Conservation (phyloP, 345 rosid species). For the Limnanthes douglasii region DNA sequence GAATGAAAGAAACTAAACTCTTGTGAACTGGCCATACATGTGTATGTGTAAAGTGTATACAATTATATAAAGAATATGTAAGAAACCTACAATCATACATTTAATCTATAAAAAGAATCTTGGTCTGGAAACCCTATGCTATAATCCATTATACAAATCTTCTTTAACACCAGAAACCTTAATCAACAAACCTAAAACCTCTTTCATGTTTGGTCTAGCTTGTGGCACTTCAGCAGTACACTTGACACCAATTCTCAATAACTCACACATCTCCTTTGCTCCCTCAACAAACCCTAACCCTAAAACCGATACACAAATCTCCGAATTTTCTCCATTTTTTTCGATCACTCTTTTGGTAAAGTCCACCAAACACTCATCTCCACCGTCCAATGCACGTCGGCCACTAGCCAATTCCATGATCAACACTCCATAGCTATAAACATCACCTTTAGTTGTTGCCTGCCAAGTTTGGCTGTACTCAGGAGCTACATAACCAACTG, state of each 20-base stretch:
- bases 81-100: no score
- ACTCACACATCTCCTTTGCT: slow-evolving; percentile 47
- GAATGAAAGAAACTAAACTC: no score
- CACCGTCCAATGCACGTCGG: slow-evolving; percentile 81
- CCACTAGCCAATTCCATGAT: slow-evolving; percentile 84
- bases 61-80: no score
- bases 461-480: slow-evolving; percentile 94
- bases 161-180: slow-evolving; percentile 17
- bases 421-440: slow-evolving; percentile 79
- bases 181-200: slow-evolving; percentile 50
- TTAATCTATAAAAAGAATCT: no score
- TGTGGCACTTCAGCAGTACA: slow-evolving; percentile 75
- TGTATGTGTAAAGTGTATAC: no score
- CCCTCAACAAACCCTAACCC: slow-evolving; percentile 61
- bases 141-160: slow-evolving; percentile 17
- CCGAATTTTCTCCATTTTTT: slow-evolving; percentile 10
- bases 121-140: no score
- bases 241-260: slow-evolving; percentile 43
- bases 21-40: no score
- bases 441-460: slow-evolving; percentile 90
- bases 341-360: slow-evolving; percentile 67
- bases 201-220: slow-evolving; percentile 86
- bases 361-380: slow-evolving; percentile 84
- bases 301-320: slow-evolving; percentile 30
- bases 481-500: slow-evolving; percentile 87